These are phyloP conservation scores for Ustilago esculenta DNA, from an alignment of 1,284 basidiomycete genomes.

Conservation along the genomic window DNA sequence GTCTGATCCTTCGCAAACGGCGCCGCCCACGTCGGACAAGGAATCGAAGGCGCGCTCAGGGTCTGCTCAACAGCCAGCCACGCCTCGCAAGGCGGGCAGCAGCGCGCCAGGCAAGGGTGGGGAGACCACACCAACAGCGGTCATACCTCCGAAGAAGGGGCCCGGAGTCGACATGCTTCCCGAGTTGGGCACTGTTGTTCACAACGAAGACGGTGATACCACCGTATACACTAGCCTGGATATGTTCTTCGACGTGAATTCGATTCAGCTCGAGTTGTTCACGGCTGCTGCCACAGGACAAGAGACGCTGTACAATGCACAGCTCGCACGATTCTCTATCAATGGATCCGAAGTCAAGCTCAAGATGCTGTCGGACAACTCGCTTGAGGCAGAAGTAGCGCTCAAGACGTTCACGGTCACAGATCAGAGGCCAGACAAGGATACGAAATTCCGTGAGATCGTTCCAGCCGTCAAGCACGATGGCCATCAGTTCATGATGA, in stretches of 20 bases:
- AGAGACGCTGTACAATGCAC: conserved; percentile 77
- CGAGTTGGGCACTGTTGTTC: conserved; percentile 69
- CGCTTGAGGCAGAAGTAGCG: conserved; percentile 85
- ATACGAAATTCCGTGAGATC: conserved; percentile 89
- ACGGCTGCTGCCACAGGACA: conserved; percentile 75
- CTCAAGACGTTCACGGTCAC: conserved; percentile 90
- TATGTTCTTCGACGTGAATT: conserved; percentile 78
- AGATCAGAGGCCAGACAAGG: conserved; percentile 81
- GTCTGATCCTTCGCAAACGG: not conserved
- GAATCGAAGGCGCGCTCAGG: conserved; percentile 14
- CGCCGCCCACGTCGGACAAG: not conserved
- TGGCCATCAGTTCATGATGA: conserved; percentile 92
- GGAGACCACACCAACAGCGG: conserved; percentile 2
- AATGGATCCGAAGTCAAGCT: conserved; percentile 81
- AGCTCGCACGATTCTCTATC: conserved; percentile 86
- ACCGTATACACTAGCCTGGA: conserved; percentile 73
- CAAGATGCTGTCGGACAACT: conserved; percentile 84
- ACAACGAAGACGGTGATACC: conserved; percentile 43
- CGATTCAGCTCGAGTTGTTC: conserved; percentile 91
- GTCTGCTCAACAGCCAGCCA: conserved; percentile 6
- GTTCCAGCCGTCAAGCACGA: conserved; percentile 89
- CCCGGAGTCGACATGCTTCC: conserved; percentile 70
- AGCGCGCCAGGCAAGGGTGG: conserved; percentile 18
- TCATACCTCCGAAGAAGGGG: conserved; percentile 27
- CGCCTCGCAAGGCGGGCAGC: conserved; percentile 10